Base-by-base conservation (phyloP, 2,329 filamentous ascomycete species). In the Achaetomium macrosporum region DNA sequence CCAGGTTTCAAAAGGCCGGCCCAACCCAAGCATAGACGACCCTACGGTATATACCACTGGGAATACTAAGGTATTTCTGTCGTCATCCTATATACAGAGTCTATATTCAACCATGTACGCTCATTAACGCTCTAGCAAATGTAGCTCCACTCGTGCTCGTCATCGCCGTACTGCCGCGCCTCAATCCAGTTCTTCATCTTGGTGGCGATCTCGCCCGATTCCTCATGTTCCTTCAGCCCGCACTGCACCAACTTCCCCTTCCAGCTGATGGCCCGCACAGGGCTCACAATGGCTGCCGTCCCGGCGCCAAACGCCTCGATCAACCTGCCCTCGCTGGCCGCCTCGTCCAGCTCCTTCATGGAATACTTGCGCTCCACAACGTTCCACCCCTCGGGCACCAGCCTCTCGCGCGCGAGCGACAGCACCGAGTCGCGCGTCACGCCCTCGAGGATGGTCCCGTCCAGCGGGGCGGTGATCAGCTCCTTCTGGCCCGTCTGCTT, bases 171-270 rank as follows among this genome's bases (percentile, higher is more conserved):
- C 74, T 97, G 92, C 62, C 95, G 91, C 29, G 76, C 85, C 75
- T 95, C 91, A 58, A 99, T 96, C 93, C 93, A 99, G 64, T 86
- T 82, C 82, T 96, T 95, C 85, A 99, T 91, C 71, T 81, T 82
- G 64, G 83, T 73, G 10, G 93, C 87, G 64, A 97, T 78, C 66
- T 91, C 86, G 41, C 93, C 93, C 11, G 90, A 90, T 75, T 99
- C 92, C 71, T 95, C 81, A 44, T 82, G 76, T 61, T 88, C 83
- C 68, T 81, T 81, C 60, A 99, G 73, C 3, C 91, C 92, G 68
- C 93, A 96, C 64, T 88, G 79, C 29, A 99, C 84, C 57, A 87
- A 68, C 64, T 87, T 76, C 49, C 87, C 90, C 71, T 84, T 87
- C 87, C 92, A 99, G 68, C 85, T 86, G 69, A 99, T 96, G 64